phyloP scores from a whole-genome alignment of 83 land plant genomes.

The Thuja plicata region DNA sequence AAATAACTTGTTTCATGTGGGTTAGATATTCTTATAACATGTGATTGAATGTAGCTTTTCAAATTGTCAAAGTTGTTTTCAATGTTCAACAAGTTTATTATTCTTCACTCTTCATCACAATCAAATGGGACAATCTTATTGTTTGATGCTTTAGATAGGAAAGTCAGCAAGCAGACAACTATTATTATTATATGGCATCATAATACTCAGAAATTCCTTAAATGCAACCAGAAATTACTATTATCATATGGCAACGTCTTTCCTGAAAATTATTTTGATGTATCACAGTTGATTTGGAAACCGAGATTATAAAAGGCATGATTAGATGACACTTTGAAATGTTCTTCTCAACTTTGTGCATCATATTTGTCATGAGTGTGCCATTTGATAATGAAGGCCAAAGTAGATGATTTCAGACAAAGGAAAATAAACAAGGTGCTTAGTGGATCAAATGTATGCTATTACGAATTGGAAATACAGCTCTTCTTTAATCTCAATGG shows the following conservation, averaged over 20 bases:
- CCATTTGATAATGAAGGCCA: not conserved
- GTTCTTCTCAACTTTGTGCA: not conserved
- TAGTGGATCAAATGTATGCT: not conserved
- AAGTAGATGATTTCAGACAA: not conserved
- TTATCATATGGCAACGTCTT: not conserved
- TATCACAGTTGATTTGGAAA: not conserved
- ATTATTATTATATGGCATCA: not conserved
- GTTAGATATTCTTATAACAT: not conserved
- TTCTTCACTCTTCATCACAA: not conserved
- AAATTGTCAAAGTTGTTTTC: not conserved
- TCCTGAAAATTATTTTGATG: conserved; percentile 1
- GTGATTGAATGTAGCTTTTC: not conserved
- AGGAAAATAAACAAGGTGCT: not conserved
- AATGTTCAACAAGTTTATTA: not conserved
- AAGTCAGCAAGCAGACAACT: not conserved
- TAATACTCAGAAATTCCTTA: conserved; percentile 1
- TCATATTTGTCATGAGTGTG: not conserved
- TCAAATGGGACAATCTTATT: not conserved
- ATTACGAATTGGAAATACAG: not conserved
- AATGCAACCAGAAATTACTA: not conserved
- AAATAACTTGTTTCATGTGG: not conserved
- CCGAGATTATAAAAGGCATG: not conserved
- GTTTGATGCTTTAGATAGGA: not conserved
- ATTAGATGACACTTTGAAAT: not conserved
- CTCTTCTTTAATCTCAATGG: not conserved